Evolutionary conservation across 306 rosid species (phyloP).

Genomic region (Vicia villosa): DNA sequence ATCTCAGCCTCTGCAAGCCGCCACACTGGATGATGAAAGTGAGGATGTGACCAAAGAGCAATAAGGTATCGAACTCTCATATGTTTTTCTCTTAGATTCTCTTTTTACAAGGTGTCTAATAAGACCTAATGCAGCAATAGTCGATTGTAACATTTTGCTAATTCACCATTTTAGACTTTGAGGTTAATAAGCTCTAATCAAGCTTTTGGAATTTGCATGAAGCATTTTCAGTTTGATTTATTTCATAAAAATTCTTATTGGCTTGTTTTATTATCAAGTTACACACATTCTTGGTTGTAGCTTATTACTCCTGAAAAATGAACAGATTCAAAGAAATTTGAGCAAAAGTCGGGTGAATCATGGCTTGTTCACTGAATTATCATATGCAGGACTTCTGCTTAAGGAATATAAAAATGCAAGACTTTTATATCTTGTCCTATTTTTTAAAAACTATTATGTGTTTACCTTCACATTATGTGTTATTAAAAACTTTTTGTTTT

Average conservation of each 20-base stretch:
- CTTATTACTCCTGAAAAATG: slow-evolving; percentile 12
- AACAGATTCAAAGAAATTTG: slow-evolving; percentile 60
- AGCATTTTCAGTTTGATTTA: neutral
- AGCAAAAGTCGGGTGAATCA: slow-evolving; percentile 66
- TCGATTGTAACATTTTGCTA: neutral
- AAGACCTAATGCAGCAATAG: too few species aligned
- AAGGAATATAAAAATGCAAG: too few species aligned
- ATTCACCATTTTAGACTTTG: neutral
- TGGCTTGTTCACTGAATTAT: slow-evolving; percentile 59
- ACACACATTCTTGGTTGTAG: slow-evolving; percentile 18
- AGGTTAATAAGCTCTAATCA: neutral
- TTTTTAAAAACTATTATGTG: neutral
- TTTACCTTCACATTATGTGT: neutral
- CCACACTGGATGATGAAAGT: too few species aligned
- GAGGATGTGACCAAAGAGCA: too few species aligned
- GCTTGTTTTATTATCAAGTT: slow-evolving; percentile 18
- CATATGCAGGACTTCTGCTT: too few species aligned
- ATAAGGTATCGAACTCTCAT: slow-evolving; percentile 58
- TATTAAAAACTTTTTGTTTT: slow-evolving; percentile 4
- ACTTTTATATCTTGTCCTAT: neutral
- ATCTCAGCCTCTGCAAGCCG: too few species aligned
- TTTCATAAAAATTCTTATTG: neutral
- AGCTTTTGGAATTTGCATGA: neutral
- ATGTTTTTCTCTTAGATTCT: slow-evolving; percentile 66
- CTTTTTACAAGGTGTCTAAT: slow-evolving; percentile 66